A percentile compares a stretch with the other conserved stretches of the same genome.
Evolutionary conservation across 352 stramenopile species (phyloP).

Genomic region (Globisporangium nodosum): DNA sequence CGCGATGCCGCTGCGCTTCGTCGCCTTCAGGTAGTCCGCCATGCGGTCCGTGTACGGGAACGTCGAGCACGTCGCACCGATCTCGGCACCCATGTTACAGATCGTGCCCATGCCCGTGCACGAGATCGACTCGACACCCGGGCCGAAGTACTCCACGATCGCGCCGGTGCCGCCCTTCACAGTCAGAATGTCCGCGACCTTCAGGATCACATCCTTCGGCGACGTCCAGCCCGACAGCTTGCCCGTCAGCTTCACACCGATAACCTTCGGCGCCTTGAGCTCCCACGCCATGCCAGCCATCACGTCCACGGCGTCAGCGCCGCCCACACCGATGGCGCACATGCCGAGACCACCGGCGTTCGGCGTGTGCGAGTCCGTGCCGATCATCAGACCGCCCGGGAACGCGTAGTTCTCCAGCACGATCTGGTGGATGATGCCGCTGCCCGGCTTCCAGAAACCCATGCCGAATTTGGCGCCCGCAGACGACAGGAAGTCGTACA

Average conservation of each 20-base stretch:
- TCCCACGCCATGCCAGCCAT: conserved; percentile 94
- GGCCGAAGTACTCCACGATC: conserved; percentile 93
- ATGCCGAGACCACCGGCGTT: conserved; percentile 92
- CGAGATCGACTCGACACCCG: conserved; percentile 91
- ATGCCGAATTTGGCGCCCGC: conserved; percentile 92
- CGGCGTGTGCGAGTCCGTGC: conserved; percentile 92
- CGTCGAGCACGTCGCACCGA: conserved; percentile 91
- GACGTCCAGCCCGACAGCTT: conserved; percentile 92
- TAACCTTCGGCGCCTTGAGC: conserved; percentile 94
- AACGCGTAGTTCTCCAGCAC: conserved; percentile 95
- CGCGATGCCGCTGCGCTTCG: conserved; percentile 84
- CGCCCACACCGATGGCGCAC: conserved; percentile 91
- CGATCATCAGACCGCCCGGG: conserved; percentile 93
- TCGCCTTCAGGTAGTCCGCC: conserved; percentile 89
- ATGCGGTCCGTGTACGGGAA: conserved; percentile 93
- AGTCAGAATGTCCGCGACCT: conserved; percentile 92
- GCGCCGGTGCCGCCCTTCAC: conserved; percentile 92
- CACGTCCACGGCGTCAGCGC: conserved; percentile 90
- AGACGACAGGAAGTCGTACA: conserved; percentile 92
- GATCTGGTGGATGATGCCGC: conserved; percentile 94
- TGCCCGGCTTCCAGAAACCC: conserved; percentile 92
- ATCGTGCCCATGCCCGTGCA: conserved; percentile 94
- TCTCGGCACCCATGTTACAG: conserved; percentile 95
- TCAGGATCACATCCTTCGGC: conserved; percentile 93
- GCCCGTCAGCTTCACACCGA: conserved; percentile 92